Conservation (phyloP, 345 rosid genomes). For the Corymbia maculata region DNA sequence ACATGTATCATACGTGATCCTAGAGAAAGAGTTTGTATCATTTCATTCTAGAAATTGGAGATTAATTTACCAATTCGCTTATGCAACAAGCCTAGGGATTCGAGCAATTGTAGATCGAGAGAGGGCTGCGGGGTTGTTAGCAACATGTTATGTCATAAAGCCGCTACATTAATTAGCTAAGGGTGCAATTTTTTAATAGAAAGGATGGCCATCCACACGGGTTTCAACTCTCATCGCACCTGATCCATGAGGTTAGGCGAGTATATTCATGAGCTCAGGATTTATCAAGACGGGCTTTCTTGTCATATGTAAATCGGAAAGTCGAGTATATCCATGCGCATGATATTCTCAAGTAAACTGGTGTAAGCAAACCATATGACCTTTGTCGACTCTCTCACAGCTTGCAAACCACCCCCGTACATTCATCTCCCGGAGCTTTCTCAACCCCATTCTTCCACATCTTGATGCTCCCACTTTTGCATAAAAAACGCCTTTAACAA, state of each 20-base stretch:
- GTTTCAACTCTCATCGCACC: too few relatives aligned
- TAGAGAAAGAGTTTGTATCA: background rate
- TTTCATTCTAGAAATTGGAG: background rate
- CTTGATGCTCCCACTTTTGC: background rate
- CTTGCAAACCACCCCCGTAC: background rate
- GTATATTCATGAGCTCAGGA: background rate
- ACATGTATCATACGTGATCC: background rate
- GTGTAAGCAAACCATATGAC: background rate
- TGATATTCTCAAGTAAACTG: background rate
- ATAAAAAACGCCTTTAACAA: background rate
- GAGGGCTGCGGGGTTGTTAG: background rate
- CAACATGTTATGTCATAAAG: background rate
- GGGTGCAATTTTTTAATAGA: background rate
- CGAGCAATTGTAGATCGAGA: background rate
- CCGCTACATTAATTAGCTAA: background rate
- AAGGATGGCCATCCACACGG: background rate
- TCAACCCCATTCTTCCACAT: background rate
- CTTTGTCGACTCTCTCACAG: background rate
- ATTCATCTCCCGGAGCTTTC: background rate
- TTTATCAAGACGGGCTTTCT: background rate
- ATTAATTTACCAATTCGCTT: background rate
- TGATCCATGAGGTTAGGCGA: background rate
- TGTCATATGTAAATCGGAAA: background rate
- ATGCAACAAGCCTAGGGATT: background rate
- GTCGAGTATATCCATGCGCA: background rate